These are phyloP conservation scores for Amphicarpaea edgeworthii DNA, from an alignment of 306 rosid genomes.

Conservation along the genomic window DNA sequence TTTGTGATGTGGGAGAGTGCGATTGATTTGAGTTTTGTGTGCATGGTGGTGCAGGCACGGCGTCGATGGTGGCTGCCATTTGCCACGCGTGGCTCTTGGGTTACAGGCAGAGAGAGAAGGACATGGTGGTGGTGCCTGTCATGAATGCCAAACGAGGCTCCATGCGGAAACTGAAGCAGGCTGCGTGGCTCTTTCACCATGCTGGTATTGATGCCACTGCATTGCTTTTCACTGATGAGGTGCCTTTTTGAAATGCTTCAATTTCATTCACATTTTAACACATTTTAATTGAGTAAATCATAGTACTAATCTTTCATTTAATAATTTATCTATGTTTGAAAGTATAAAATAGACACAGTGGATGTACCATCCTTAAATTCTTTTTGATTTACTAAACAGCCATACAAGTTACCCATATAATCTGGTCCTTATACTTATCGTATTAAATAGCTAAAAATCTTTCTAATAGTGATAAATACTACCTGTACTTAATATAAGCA, in stretches of 20 bases:
- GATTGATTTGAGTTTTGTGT: conserved; percentile 30
- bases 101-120: conserved; percentile 56
- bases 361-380: too few relatives aligned
- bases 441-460: too few relatives aligned
- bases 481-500: too few relatives aligned
- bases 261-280: background rate
- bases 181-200: conserved; percentile 89
- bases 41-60: conserved; percentile 63
- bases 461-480: too few relatives aligned
- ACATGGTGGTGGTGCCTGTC: conserved; percentile 71
- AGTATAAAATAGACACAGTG: too few relatives aligned
- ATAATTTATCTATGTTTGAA: too few relatives aligned
- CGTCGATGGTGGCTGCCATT: conserved; percentile 86
- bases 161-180: conserved; percentile 81
- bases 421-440: too few relatives aligned
- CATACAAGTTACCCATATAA: too few relatives aligned
- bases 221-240: conserved; percentile 82
- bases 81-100: conserved; percentile 81
- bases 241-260: conserved; percentile 9
- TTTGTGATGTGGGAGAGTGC: background rate
- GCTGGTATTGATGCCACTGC: conserved; percentile 74
- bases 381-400: too few relatives aligned
- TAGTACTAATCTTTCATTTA: too few relatives aligned
- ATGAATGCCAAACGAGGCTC: conserved; percentile 69
- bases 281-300: too few relatives aligned